Evolutionary conservation across 1,139 yeast species (phyloP).

Genomic region (Citeromyces hawaiiensis): DNA sequence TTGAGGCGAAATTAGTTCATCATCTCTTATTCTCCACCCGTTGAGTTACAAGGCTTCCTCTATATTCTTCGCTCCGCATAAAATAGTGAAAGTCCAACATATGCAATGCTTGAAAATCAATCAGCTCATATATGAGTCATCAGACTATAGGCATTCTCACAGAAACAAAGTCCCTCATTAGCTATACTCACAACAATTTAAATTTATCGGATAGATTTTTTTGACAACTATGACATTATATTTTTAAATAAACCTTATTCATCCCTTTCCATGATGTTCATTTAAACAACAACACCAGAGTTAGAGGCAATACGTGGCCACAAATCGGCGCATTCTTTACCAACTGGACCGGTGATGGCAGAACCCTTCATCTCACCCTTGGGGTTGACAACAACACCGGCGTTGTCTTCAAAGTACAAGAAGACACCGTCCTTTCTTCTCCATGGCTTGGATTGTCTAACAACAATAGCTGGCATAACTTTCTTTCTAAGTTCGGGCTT

Average conservation of each 20-base stretch:
- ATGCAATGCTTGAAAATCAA: no score
- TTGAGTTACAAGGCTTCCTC: no score
- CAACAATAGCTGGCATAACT: slow-evolving; percentile 99
- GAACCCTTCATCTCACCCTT: slow-evolving; percentile 99
- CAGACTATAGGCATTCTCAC: no score
- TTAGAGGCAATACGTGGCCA: slow-evolving; percentile 99
- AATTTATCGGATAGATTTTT: no score
- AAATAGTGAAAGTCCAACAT: no score
- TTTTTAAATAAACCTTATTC: slow-evolving; percentile 1
- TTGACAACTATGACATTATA: background rate
- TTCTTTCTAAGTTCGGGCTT: slow-evolving; percentile 99
- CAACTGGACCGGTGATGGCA: slow-evolving; percentile 99
- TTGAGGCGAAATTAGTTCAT: no score
- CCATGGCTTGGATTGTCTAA: slow-evolving; percentile 99
- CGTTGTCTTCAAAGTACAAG: slow-evolving; percentile 99
- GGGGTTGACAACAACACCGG: slow-evolving; percentile 99
- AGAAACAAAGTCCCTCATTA: no score
- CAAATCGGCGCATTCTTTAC: slow-evolving; percentile 99
- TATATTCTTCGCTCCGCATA: no score
- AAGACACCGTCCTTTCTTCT: slow-evolving; percentile 99
- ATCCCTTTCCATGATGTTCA: slow-evolving; percentile 5
- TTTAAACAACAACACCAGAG: slow-evolving; percentile 99
- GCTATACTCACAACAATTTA: no score
- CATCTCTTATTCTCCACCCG: no score
- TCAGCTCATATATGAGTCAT: no score